Evolutionary conservation across 108 stramenopile genomes (phyloP).

Genomic region (Cyclostephanos tholiformis): DNA sequence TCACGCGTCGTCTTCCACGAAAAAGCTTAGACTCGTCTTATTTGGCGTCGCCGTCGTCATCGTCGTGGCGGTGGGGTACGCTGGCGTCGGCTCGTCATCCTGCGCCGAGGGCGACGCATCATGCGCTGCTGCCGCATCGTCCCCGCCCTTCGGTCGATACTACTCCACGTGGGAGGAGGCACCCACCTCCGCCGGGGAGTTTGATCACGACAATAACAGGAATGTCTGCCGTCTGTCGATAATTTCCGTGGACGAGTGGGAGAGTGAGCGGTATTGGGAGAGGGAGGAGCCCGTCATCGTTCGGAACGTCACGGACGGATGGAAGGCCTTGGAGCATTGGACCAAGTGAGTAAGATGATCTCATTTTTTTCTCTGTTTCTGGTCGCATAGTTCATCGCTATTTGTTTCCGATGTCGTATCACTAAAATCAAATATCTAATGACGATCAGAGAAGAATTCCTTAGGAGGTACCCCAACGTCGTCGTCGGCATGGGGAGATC

Average conservation of each 20-base stretch:
- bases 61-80: no score
- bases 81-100: no score
- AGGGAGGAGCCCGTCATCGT: conserved; percentile 42
- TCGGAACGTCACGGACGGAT: conserved; percentile 40
- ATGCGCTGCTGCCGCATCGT: no score
- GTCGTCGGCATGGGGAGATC: conserved; percentile 44
- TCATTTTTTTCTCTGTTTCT: background rate
- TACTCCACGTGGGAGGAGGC: conserved; percentile 43
- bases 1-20: no score
- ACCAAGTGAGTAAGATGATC: conserved; percentile 28
- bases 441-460: conserved; percentile 31
- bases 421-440: no score
- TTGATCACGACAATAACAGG: conserved; percentile 42
- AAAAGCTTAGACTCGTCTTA: no score
- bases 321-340: conserved; percentile 44
- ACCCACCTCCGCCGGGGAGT: conserved; percentile 32
- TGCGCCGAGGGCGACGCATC: no score
- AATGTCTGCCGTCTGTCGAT: conserved; percentile 34
- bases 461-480: conserved; percentile 40
- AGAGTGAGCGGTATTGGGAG: conserved; percentile 34
- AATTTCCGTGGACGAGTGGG: conserved; percentile 43
- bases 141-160: conserved; percentile 6
- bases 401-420: no score
- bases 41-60: no score
- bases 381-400: background rate